These are phyloP conservation scores for Spizellomyces sp. DNA, from an alignment of 192 early-diverging fungal genomes.

Conservation along the genomic window DNA sequence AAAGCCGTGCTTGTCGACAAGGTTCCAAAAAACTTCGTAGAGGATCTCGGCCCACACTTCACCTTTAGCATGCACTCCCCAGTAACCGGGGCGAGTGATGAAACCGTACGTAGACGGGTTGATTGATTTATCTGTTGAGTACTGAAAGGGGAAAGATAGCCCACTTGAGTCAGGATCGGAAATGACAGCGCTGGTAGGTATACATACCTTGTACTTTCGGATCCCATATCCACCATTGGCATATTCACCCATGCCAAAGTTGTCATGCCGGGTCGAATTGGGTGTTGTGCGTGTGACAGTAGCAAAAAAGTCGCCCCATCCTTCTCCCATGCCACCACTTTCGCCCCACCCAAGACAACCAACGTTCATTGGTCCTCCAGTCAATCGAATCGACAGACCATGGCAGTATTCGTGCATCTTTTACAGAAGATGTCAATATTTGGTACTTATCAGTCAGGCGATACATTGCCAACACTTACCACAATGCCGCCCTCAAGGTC, in stretches of 20 bases:
- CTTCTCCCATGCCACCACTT: constrained; percentile 82
- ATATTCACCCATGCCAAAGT: constrained; percentile 82
- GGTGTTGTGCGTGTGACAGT: constrained; percentile 69
- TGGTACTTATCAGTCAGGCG: no score
- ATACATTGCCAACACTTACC: constrained; percentile 1
- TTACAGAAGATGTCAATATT: no score
- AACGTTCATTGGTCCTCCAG: constrained; percentile 88
- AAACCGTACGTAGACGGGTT: constrained; percentile 83
- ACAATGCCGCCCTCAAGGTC: constrained; percentile 91
- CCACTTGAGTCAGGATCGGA: background rate
- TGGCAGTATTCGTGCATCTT: constrained; percentile 91
- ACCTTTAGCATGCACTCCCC: constrained; percentile 92
- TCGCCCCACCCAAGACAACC: constrained; percentile 88
- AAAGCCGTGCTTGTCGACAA: constrained; percentile 58
- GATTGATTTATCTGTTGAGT: constrained; percentile 72
- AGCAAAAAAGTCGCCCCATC: constrained; percentile 93
- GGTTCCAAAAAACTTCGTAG: constrained; percentile 73
- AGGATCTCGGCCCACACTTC: constrained; percentile 93
- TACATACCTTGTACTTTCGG: constrained; percentile 65
- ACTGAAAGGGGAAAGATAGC: constrained; percentile 38
- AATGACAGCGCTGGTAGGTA: constrained; percentile 9
- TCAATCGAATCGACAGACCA: constrained; percentile 88
- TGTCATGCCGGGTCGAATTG: constrained; percentile 54
- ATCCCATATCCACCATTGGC: constrained; percentile 87
- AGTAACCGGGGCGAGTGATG: constrained; percentile 80